Evolutionary conservation across 2,329 filamentous ascomycete species (phyloP).

Genomic region (Aspergillus thermomutatus): DNA sequence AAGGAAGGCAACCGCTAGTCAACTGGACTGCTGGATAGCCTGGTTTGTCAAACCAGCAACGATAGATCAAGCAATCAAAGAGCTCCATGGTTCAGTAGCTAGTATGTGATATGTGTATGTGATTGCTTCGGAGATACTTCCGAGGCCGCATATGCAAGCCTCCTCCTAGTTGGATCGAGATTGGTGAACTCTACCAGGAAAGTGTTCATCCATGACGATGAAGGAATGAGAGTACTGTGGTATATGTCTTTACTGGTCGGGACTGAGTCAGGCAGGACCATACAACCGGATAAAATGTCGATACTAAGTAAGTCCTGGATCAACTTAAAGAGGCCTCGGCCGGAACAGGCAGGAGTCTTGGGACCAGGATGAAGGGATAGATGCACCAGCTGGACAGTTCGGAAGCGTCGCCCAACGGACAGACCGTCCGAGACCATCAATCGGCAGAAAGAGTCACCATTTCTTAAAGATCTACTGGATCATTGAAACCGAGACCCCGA

Average conservation of each 20-base stretch:
- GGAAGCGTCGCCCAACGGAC: background rate
- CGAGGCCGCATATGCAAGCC: constrained; percentile 22
- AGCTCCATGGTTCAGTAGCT: background rate
- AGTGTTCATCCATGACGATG: background rate
- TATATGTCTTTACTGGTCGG: background rate
- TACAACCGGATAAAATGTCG: background rate
- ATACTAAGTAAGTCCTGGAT: background rate
- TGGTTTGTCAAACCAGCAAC: background rate
- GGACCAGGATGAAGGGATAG: background rate
- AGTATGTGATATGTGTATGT: constrained; percentile 1
- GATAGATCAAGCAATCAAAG: background rate
- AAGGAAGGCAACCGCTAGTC: constrained; percentile 3
- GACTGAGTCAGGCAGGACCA: background rate
- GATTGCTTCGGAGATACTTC: constrained; percentile 16
- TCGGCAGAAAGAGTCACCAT: background rate
- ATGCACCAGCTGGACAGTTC: background rate
- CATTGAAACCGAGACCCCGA: background rate
- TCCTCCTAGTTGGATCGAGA: constrained; percentile 17
- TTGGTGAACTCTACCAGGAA: constrained; percentile 1
- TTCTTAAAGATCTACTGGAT: background rate
- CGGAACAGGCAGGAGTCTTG: background rate
- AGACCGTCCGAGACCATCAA: background rate
- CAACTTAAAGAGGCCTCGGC: background rate
- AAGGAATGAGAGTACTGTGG: background rate
- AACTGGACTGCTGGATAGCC: background rate